Percentiles rank a stretch among this genome's conserved stretches.
Conservation (phyloP, 2,329 filamentous ascomycete genomes). For the Pezicula neosporulosa region DNA sequence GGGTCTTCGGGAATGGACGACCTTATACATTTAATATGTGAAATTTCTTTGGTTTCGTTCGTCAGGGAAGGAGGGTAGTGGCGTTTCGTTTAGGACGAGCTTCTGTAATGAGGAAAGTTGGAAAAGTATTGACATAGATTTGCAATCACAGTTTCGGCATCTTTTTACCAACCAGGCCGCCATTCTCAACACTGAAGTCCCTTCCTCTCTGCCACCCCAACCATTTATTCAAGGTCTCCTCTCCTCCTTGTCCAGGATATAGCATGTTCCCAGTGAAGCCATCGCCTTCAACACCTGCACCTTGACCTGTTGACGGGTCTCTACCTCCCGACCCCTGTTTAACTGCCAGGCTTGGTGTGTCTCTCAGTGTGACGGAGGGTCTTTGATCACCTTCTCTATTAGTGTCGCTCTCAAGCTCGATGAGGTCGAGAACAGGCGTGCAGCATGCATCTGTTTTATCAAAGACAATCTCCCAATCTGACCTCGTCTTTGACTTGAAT, state of each 20-base stretch:
- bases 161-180: slow-evolving; percentile 52
- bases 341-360: slow-evolving; percentile 66
- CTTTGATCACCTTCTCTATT: slow-evolving; percentile 65
- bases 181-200: slow-evolving; percentile 65
- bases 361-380: slow-evolving; percentile 64
- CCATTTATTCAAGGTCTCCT: slow-evolving; percentile 68
- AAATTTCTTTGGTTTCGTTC: too few relatives aligned
- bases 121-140: background rate
- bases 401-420: slow-evolving; percentile 57
- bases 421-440: slow-evolving; percentile 78
- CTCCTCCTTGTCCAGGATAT: slow-evolving; percentile 67
- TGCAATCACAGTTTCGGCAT: slow-evolving; percentile 39
- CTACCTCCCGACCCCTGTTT: slow-evolving; percentile 39
- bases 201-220: slow-evolving; percentile 70
- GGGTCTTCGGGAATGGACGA: too few relatives aligned
- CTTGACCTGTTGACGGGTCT: slow-evolving; percentile 47
- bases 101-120: background rate
- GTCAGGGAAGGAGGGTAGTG: too few relatives aligned
- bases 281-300: slow-evolving; percentile 58
- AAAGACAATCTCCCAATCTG: slow-evolving; percentile 82
- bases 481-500: slow-evolving; percentile 68
- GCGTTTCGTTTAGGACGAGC: too few relatives aligned
- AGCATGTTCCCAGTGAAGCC: slow-evolving; percentile 64
- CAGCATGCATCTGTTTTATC: slow-evolving; percentile 91
- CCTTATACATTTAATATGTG: too few relatives aligned